These are phyloP conservation scores for Botrytis byssoidea DNA, from an alignment of 2,329 filamentous ascomycete genomes.

Conservation along the genomic window DNA sequence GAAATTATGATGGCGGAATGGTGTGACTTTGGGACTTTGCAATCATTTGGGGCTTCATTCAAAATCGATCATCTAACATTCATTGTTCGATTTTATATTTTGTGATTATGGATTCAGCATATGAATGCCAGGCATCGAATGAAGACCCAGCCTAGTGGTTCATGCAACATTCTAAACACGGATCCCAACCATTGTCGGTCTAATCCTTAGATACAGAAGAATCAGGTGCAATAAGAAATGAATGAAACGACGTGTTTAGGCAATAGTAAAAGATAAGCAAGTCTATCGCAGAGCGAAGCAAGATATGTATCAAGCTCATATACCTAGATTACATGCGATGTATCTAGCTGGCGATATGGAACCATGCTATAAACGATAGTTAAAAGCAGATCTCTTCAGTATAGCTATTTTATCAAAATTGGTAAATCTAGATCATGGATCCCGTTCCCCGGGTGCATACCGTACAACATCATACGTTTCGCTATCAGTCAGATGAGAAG, in stretches of 20 bases:
- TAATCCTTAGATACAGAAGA: neutral
- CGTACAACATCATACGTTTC: no score
- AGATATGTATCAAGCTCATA: accelerated
- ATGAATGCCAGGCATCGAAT: no score
- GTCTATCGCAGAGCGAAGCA: neutral
- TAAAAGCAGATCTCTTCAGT: neutral
- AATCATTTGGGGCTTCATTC: no score
- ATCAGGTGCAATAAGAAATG: accelerated
- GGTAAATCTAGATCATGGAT: no score
- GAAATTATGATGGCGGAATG: neutral
- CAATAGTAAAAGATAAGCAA: neutral
- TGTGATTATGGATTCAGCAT: no score
- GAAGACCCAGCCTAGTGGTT: no score
- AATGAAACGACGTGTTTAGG: neutral
- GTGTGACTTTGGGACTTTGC: neutral
- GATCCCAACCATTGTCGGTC: accelerated
- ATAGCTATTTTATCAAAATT: no score
- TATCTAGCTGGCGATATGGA: accelerated
- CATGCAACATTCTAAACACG: neutral
- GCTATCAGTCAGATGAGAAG: accelerated
- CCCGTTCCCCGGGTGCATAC: no score
- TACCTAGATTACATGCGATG: accelerated
- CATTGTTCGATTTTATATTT: no score
- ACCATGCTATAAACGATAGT: neutral
- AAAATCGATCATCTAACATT: no score